Evolutionary conservation across 1,139 yeast species (phyloP).

Genomic region (Pichia sp.): DNA sequence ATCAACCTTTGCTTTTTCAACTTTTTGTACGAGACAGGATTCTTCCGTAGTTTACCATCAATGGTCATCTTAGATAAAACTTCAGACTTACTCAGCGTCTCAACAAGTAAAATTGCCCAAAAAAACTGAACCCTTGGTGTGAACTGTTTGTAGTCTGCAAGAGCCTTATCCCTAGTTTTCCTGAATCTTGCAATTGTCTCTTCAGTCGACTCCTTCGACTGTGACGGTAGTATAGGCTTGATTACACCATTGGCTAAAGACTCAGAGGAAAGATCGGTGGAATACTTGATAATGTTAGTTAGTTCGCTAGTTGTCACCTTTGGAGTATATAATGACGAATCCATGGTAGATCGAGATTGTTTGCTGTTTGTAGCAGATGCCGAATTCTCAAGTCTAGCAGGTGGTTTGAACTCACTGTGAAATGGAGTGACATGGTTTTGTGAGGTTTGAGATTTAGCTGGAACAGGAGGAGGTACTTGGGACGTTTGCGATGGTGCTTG

Average conservation of each 20-base stretch:
- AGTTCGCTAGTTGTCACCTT: background rate
- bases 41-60: constrained; percentile 39
- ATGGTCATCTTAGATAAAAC: constrained; percentile 42
- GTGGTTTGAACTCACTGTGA: background rate
- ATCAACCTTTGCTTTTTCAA: constrained; percentile 48
- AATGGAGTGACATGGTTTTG: background rate
- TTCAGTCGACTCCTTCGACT: constrained; percentile 27
- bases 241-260: constrained; percentile 26
- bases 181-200: constrained; percentile 27
- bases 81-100: constrained; percentile 38
- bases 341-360: constrained; percentile 1
- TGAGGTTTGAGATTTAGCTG: background rate
- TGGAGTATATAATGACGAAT: constrained; percentile 4
- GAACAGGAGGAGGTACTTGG: background rate
- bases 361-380: background rate
- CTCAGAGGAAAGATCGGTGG: constrained; percentile 21
- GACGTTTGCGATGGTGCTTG: constrained; percentile 3
- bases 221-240: constrained; percentile 31
- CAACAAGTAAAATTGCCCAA: constrained; percentile 49
- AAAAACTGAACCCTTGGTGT: constrained; percentile 43
- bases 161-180: constrained; percentile 31
- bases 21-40: constrained; percentile 40
- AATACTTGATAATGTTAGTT: constrained; percentile 17
- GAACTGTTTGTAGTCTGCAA: constrained; percentile 35
- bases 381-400: constrained; percentile 2